A percentile compares a stretch with the other conserved stretches of the same genome.
These are phyloP conservation scores for Apophysomyces variabilis DNA, from an alignment of 371 early-diverging fungal genomes.

Conservation along the genomic window DNA sequence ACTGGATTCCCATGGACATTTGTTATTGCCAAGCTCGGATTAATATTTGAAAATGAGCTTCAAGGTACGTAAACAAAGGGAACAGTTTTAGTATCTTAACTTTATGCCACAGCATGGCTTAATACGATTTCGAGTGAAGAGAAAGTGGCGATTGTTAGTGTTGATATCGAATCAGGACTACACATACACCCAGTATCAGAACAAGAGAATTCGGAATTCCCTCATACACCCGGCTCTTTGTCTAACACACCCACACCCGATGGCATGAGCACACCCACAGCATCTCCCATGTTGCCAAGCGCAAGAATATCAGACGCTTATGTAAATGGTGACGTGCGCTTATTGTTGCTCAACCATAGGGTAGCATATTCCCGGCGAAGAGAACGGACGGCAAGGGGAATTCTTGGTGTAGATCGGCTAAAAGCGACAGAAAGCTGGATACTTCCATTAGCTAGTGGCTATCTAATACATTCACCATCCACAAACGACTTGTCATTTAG, in stretches of 20 bases:
- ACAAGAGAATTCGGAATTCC: constrained; percentile 8
- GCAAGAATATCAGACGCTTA: neutral
- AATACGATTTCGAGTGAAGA: constrained; percentile 32
- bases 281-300: constrained; percentile 19
- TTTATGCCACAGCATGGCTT: constrained; percentile 41
- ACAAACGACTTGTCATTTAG: constrained; percentile 41
- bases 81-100: neutral
- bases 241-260: constrained; percentile 34
- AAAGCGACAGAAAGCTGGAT: constrained; percentile 47
- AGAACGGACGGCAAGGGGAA: constrained; percentile 37
- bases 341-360: constrained; percentile 60
- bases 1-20: constrained; percentile 48
- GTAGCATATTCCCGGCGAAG: constrained; percentile 55
- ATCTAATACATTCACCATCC: constrained; percentile 47
- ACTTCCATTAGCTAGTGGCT: constrained; percentile 66
- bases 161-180: constrained; percentile 57
- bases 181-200: constrained; percentile 28
- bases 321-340: constrained; percentile 46
- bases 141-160: constrained; percentile 50
- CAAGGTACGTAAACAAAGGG: constrained; percentile 18
- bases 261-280: constrained; percentile 20
- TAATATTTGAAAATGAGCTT: constrained; percentile 48
- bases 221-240: constrained; percentile 32
- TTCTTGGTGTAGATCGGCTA: constrained; percentile 14
- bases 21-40: constrained; percentile 51